A percentile compares a stretch with the other conserved stretches of the same genome.
Conservation (phyloP, 441 rosid genomes). For the Pelargonium citronellum region DNA sequence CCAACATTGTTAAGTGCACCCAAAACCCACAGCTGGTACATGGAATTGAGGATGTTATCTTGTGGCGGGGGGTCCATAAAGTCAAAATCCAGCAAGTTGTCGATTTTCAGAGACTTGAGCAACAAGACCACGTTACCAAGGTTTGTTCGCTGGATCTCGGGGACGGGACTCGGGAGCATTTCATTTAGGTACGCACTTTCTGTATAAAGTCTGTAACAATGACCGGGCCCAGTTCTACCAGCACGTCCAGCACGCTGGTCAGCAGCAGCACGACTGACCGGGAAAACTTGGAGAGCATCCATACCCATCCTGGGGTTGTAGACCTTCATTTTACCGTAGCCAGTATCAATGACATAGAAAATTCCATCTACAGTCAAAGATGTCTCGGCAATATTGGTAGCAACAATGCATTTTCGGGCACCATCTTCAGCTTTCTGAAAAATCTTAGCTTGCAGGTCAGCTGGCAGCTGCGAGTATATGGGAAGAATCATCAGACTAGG, state of each 20-base stretch:
- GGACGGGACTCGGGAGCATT: conserved; percentile 87
- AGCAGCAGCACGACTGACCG: conserved; percentile 90
- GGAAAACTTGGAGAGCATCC: conserved; percentile 98
- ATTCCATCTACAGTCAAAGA: conserved; percentile 97
- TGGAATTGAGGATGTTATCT: conserved; percentile 92
- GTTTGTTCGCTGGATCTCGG: conserved; percentile 96
- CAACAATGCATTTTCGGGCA: conserved; percentile 95
- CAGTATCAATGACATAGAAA: conserved; percentile 89
- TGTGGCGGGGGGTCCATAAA: conserved; percentile 99
- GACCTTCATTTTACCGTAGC: conserved; percentile 95
- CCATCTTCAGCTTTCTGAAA: conserved; percentile 94
- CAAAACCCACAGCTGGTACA: conserved; percentile 98
- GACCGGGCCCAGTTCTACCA: conserved; percentile 97
- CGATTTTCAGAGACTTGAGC: conserved; percentile 86
- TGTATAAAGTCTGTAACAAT: conserved; percentile 86
- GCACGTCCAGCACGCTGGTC: conserved; percentile 98
- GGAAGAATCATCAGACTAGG: conserved; percentile 80
- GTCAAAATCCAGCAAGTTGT: conserved; percentile 86
- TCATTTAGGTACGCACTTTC: conserved; percentile 89
- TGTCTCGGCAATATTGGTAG: conserved; percentile 98
- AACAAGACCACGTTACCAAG: conserved; percentile 89
- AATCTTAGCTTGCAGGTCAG: conserved; percentile 97
- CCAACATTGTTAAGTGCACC: conserved; percentile 95
- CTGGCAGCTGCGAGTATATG: conserved; percentile 94
- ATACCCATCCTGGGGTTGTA: conserved; percentile 98